Percentiles rank a stretch among this genome's conserved stretches.
These are phyloP conservation scores for Areca catechu DNA, from an alignment of 176 grass and related monocot species.

Conservation along the genomic window DNA sequence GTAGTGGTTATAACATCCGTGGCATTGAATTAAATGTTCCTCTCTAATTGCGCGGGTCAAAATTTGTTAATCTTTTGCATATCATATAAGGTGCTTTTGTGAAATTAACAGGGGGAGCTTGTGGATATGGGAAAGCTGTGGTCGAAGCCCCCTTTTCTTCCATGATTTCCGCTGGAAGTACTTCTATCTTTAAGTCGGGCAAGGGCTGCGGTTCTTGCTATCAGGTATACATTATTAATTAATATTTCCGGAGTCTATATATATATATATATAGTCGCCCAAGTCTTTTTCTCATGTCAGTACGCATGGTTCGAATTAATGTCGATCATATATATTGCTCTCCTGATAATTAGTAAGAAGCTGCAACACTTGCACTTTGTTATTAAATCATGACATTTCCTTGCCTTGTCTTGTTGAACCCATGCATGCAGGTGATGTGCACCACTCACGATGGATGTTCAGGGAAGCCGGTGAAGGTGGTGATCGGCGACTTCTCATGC, in stretches of 20 bases:
- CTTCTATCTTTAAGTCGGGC: conserved; percentile 56
- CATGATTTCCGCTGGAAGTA: conserved; percentile 55
- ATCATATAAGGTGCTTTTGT: too few species aligned
- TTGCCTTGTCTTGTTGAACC: conserved; percentile 9
- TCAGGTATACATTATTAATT: conserved; percentile 38
- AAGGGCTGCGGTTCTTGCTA: conserved; percentile 85
- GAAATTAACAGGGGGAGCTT: conserved; percentile 53
- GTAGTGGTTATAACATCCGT: too few species aligned
- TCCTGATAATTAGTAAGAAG: too few species aligned
- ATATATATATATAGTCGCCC: neutral
- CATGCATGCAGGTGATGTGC: conserved; percentile 59
- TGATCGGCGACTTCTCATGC: conserved; percentile 52
- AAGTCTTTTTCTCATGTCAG: too few species aligned
- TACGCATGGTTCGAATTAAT: too few species aligned
- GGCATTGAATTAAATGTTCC: too few species aligned
- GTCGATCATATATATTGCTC: too few species aligned
- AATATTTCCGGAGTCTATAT: conserved; percentile 8
- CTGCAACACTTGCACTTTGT: too few species aligned
- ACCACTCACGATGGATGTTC: conserved; percentile 36
- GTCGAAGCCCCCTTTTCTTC: conserved; percentile 47
- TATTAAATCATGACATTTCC: too few species aligned
- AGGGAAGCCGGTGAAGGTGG: conserved; percentile 53
- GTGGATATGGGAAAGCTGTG: conserved; percentile 71
- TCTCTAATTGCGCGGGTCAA: too few species aligned
- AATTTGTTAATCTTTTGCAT: too few species aligned